Percentiles rank a stretch among this genome's conserved stretches.
These are phyloP conservation scores for Yamadazyma blattariae DNA, from an alignment of 1,139 yeast species.

Conservation along the genomic window DNA sequence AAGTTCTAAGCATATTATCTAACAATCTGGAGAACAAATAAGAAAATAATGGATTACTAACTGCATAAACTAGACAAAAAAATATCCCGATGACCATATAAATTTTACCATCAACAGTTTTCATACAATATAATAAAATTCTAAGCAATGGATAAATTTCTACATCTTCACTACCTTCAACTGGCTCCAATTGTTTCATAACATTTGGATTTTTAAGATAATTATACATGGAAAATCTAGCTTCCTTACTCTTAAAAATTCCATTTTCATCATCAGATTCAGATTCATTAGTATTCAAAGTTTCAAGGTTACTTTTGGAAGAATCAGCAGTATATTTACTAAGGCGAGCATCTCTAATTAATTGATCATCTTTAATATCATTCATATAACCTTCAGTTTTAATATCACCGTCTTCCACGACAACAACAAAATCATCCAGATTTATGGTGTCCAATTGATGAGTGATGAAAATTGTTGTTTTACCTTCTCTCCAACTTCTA, in stretches of 20 bases:
- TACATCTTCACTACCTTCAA: constrained; percentile 8
- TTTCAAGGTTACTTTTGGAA: not conserved
- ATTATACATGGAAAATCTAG: constrained; percentile 11
- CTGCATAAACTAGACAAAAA: constrained; percentile 56
- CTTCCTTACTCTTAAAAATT: not conserved
- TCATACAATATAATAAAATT: constrained; percentile 12
- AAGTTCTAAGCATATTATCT: constrained; percentile 48
- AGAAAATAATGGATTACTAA: constrained; percentile 73
- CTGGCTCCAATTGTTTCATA: constrained; percentile 17
- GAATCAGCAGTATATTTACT: not conserved
- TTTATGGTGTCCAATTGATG: constrained; percentile 67
- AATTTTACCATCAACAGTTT: constrained; percentile 27
- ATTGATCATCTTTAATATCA: constrained; percentile 13
- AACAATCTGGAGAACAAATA: constrained; percentile 70
- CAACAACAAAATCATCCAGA: constrained; percentile 50
- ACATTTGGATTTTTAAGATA: constrained; percentile 24
- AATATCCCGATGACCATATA: constrained; percentile 51
- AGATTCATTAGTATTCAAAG: not conserved
- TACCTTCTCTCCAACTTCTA: constrained; percentile 58
- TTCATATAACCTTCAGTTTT: constrained; percentile 23
- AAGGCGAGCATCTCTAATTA: constrained; percentile 10
- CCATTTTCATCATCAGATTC: constrained; percentile 5
- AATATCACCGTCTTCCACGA: constrained; percentile 59
- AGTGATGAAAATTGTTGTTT: constrained; percentile 77
- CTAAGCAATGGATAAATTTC: constrained; percentile 13